Conservation (phyloP, 2,329 filamentous ascomycete genomes). For the Beauveria sp. region DNA sequence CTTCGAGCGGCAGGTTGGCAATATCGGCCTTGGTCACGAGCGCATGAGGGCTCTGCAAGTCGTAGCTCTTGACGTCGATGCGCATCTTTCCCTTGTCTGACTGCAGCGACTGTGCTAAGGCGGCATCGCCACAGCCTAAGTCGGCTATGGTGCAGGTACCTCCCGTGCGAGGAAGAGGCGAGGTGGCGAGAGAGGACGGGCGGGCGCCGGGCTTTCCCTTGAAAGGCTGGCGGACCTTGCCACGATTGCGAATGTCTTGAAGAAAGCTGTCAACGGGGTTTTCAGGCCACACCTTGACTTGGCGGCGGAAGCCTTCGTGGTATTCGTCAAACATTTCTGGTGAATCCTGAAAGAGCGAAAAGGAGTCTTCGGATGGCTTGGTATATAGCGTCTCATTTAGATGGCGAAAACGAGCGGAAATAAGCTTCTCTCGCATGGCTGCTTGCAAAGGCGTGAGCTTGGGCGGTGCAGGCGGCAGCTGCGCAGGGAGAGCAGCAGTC, state of each 20-base stretch:
- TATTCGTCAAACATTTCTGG: conserved; percentile 96
- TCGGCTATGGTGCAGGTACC: conserved; percentile 77
- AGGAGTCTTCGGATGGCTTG: conserved; percentile 75
- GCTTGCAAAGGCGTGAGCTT: conserved; percentile 89
- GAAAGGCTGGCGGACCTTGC: conserved; percentile 36
- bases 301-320: conserved; percentile 90
- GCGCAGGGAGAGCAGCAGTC: conserved; percentile 22
- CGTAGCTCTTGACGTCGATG: conserved; percentile 74
- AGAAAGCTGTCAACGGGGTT: conserved; percentile 93
- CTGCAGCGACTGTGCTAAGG: conserved; percentile 63
- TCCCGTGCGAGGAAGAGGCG: conserved; percentile 62
- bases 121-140: conserved; percentile 87
- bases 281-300: conserved; percentile 92
- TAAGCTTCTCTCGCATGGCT: conserved; percentile 89
- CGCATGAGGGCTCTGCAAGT: conserved; percentile 69
- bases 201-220: conserved; percentile 24
- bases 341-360: conserved; percentile 71
- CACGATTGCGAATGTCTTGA: conserved; percentile 60
- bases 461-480: conserved; percentile 34
- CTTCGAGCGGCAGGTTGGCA: conserved; percentile 66
- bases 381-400: conserved; percentile 97
- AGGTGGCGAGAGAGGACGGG: conserved; percentile 21
- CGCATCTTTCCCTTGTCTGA: conserved; percentile 57
- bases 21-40: conserved; percentile 88
- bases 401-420: conserved; percentile 92